phyloP scores from a whole-genome alignment of 169 alveolate species.

The Plasmodium vivax region DNA sequence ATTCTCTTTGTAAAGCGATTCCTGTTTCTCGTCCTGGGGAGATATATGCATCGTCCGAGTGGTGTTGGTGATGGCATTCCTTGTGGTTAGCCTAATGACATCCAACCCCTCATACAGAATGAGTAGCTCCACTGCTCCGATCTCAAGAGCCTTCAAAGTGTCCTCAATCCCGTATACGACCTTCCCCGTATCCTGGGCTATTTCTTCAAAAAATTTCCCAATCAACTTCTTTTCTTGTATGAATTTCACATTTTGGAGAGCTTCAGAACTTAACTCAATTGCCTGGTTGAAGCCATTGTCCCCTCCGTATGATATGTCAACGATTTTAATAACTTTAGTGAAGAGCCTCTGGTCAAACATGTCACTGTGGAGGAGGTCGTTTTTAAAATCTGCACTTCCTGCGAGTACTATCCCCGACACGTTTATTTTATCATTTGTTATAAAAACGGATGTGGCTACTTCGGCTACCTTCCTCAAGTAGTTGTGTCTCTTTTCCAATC shows the following conservation, averaged over 20 bases:
- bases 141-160: slow-evolving; percentile 94
- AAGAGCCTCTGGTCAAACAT: slow-evolving; percentile 96
- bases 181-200: slow-evolving; percentile 98
- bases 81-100: slow-evolving; percentile 85
- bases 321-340: slow-evolving; percentile 94
- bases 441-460: slow-evolving; percentile 95
- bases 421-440: slow-evolving; percentile 95
- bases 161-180: slow-evolving; percentile 97
- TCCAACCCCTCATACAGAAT: slow-evolving; percentile 96
- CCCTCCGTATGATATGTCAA: slow-evolving; percentile 99
- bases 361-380: slow-evolving; percentile 93
- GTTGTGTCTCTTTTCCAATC: slow-evolving; percentile 98
- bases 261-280: slow-evolving; percentile 95
- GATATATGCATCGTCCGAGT: slow-evolving; percentile 84
- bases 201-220: slow-evolving; percentile 96
- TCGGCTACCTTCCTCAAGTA: slow-evolving; percentile 99
- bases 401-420: slow-evolving; percentile 94
- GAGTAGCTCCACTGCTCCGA: slow-evolving; percentile 96
- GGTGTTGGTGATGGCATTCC: slow-evolving; percentile 88
- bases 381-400: slow-evolving; percentile 99
- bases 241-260: slow-evolving; percentile 92
- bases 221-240: slow-evolving; percentile 93
- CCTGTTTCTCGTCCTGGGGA: slow-evolving; percentile 85
- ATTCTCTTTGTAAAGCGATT: slow-evolving; percentile 79
- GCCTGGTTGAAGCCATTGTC: slow-evolving; percentile 99